Percentiles rank a stretch among this genome's conserved stretches.
Evolutionary conservation across 2,329 filamentous ascomycete species (phyloP).

Genomic region (Trichoderma asperellum): DNA sequence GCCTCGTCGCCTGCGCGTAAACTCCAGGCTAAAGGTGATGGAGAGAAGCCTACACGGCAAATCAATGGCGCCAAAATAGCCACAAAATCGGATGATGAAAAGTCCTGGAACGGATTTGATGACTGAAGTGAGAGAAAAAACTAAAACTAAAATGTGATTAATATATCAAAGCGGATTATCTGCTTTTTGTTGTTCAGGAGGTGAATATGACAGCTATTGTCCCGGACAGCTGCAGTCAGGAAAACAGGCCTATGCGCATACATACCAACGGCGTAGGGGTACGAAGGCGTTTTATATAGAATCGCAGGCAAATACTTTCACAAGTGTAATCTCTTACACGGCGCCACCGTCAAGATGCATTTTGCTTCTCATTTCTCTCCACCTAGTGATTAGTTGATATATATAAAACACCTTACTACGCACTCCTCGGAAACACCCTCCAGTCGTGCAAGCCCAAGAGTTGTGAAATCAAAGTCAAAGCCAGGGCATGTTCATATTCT

Average conservation of each 20-base stretch:
- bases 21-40: constrained; percentile 34
- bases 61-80: constrained; percentile 17
- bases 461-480: not conserved
- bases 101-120: constrained; percentile 50
- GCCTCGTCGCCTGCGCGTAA: constrained; percentile 40
- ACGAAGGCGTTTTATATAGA: not conserved
- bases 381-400: not conserved
- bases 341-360: not conserved
- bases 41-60: constrained; percentile 31
- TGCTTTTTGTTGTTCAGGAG: not conserved
- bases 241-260: not conserved
- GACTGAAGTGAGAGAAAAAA: constrained; percentile 36
- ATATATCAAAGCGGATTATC: not conserved
- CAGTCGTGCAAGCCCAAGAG: not conserved
- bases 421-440: not conserved
- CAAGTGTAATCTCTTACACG: constrained; percentile 1
- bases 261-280: constrained; percentile 3
- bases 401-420: not conserved
- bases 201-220: not conserved
- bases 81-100: constrained; percentile 45
- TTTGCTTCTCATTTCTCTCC: not conserved
- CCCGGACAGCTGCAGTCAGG: not conserved
- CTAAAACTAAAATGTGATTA: not conserved
- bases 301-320: constrained; percentile 1
- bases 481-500: not conserved